Base-by-base conservation (phyloP, 768 basidiomycete genomes). In the Trametes punicea region DNA sequence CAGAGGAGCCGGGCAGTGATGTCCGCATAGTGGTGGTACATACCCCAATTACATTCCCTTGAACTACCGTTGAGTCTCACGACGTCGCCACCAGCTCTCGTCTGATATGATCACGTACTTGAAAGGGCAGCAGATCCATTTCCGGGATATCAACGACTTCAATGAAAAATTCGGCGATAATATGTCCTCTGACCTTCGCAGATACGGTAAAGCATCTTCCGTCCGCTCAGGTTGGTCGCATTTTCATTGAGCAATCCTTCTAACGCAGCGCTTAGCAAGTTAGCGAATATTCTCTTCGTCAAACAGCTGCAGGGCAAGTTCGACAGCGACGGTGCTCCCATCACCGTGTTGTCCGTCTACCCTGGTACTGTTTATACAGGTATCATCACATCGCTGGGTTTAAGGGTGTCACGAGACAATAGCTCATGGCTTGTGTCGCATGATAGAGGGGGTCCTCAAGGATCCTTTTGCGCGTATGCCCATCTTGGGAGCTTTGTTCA, bases 1-100 rank as follows among this genome's bases (percentile, higher is more conserved):
- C 82, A 0, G 59, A 71, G 16, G 67, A 75, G 42, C 68, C 74
- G 0, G 69, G 70, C 21, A 74, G 81, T 0, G 86, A 87, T 56
- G 84, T 85, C 44, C 79, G 85, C 16, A 74, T 88, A 13, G 74
- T 86, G 9, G 77, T 80, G 51, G 84, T 85, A 56, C 38, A 21
- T 21, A 21, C 4, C 40, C 18, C 4, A 11, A 20, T 23, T 11
- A 38, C 16, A 9, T 8, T 23, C 40, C 2, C 16, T 20, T 18
- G 40, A 3, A n/a, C 11, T 1, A 7, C 4, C 5, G 18, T 41
- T 11, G 15, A 29, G n/a, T 1, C 31, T 10, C 16, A 16, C 23
- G n/a, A 21, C 2, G 42, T 40, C 7, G 15, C 20, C 30, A 2
- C 5, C 34, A 69, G 65, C 54, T 69, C 15, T 29, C 57, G 13